A percentile compares a stretch with the other conserved stretches of the same genome.
phyloP scores from a whole-genome alignment of 1,284 basidiomycete genomes.

The Marasmius fiardii region DNA sequence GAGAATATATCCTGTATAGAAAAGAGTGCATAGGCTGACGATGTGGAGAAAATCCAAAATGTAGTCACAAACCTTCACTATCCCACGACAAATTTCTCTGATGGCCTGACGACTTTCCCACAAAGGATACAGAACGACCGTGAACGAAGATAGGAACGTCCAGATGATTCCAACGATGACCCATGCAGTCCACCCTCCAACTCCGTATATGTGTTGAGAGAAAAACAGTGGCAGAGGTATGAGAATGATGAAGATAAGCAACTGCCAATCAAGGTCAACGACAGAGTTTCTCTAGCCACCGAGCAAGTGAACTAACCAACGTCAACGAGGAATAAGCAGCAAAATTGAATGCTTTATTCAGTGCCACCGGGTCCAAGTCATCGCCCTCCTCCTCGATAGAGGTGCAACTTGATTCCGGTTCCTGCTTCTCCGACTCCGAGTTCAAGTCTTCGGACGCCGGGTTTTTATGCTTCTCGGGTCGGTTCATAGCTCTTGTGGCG shows the following conservation, averaged over 20 bases:
- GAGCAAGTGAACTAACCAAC: slow-evolving; percentile 45
- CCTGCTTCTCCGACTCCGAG: slow-evolving; percentile 33
- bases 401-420: slow-evolving; percentile 23
- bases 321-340: slow-evolving; percentile 69
- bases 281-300: not conserved
- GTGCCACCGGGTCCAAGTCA: slow-evolving; percentile 57
- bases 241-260: slow-evolving; percentile 61
- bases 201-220: slow-evolving; percentile 68
- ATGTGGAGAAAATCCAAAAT: not conserved
- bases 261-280: slow-evolving; percentile 31
- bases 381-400: slow-evolving; percentile 37
- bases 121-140: slow-evolving; percentile 81
- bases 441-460: slow-evolving; percentile 26
- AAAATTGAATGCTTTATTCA: slow-evolving; percentile 74
- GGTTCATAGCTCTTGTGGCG: slow-evolving; percentile 74
- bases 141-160: slow-evolving; percentile 73
- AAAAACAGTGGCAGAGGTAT: slow-evolving; percentile 86
- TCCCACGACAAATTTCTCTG: slow-evolving; percentile 52
- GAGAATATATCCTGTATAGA: slow-evolving; percentile 42
- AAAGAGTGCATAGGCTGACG: not conserved
- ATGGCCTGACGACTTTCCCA: slow-evolving; percentile 79
- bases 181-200: slow-evolving; percentile 72
- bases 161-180: slow-evolving; percentile 79
- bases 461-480: slow-evolving; percentile 19
- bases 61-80: slow-evolving; percentile 49